Conservation (phyloP, 225 moss, liverwort and hornwort species). For the Asterella californica region DNA sequence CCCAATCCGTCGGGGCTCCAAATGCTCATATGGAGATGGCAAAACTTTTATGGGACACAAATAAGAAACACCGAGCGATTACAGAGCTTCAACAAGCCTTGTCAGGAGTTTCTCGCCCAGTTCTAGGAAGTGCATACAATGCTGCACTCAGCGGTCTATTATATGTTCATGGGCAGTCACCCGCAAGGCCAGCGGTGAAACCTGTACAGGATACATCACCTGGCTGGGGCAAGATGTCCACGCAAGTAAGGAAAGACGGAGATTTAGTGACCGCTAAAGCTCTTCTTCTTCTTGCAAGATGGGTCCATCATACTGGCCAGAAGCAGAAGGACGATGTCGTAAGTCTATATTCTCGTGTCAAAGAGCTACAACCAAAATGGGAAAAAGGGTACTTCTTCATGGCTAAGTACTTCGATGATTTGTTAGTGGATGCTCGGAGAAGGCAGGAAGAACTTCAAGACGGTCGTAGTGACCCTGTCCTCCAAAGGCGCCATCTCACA, state of each 20-base stretch:
- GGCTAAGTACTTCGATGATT: constrained; percentile 97
- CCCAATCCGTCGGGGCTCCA: constrained; percentile 82
- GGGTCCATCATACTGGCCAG: constrained; percentile 98
- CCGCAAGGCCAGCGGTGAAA: constrained; percentile 21
- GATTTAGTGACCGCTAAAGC: constrained; percentile 84
- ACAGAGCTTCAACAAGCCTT: constrained; percentile 91
- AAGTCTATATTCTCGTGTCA: constrained; percentile 75
- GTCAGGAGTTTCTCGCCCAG: constrained; percentile 58
- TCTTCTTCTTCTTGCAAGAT: constrained; percentile 83
- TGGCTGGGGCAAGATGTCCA: constrained; percentile 42
- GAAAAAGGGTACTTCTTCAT: constrained; percentile 98
- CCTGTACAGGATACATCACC: constrained; percentile 31
- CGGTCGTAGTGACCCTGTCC: constrained; percentile 45
- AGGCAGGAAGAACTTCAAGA: constrained; percentile 94
- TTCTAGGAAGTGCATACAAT: constrained; percentile 72
- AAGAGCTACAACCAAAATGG: constrained; percentile 94
- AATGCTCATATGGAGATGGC: constrained; percentile 99
- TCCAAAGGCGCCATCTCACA: constrained; percentile 63
- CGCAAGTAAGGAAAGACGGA: constrained; percentile 73
- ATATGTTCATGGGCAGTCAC: constrained; percentile 77
- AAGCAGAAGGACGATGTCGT: constrained; percentile 94
- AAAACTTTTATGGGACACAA: constrained; percentile 95
- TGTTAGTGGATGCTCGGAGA: constrained; percentile 89
- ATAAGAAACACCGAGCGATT: constrained; percentile 92
- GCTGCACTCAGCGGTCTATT: constrained; percentile 81